phyloP scores from a whole-genome alignment of 345 rosid species.

The Eucalyptus sp. region DNA sequence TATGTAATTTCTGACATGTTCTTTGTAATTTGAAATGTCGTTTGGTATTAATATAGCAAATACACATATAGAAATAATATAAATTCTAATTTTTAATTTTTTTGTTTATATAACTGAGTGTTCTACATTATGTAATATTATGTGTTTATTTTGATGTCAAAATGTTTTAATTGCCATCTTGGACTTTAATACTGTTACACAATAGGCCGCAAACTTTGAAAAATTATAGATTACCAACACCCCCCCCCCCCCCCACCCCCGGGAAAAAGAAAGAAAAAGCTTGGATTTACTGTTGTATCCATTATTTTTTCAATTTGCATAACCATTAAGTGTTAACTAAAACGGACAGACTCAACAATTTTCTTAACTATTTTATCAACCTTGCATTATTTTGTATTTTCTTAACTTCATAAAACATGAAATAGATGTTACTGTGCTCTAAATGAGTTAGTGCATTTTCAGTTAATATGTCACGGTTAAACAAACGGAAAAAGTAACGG shows the following conservation, averaged over 20 bases:
- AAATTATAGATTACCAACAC: not conserved
- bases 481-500: not conserved
- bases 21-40: too few relatives aligned
- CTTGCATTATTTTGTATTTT: not conserved
- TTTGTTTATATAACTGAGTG: too few relatives aligned
- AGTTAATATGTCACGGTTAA: not conserved
- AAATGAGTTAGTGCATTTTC: not conserved
- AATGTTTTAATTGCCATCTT: not conserved
- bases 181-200: not conserved
- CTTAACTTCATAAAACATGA: not conserved
- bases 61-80: too few relatives aligned
- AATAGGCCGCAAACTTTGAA: not conserved
- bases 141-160: not conserved
- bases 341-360: not conserved
- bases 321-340: not conserved
- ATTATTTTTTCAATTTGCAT: not conserved
- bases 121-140: too few relatives aligned
- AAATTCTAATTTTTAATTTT: too few relatives aligned
- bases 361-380: not conserved
- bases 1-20: too few relatives aligned
- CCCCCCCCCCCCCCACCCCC: too few relatives aligned
- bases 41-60: too few relatives aligned
- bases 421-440: not conserved
- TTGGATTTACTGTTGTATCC: not conserved
- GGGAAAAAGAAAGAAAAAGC: fast-evolving